These are phyloP conservation scores for Heliamphora exappendiculata DNA, from an alignment of 148 eudicot species.

Conservation along the genomic window DNA sequence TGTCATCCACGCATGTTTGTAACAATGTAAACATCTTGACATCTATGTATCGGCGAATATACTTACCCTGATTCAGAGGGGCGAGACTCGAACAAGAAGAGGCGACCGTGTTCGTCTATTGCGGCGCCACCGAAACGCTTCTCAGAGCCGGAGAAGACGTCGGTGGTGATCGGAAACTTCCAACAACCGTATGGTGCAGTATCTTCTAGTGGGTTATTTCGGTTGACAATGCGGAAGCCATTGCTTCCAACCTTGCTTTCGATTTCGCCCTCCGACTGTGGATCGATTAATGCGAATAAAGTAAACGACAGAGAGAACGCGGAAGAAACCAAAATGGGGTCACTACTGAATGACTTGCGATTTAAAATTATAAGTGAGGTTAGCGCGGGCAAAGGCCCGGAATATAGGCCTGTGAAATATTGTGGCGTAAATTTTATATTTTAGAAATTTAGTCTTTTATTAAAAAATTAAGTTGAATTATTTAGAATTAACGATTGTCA, in stretches of 20 bases:
- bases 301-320: not conserved
- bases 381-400: too few species aligned
- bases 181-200: conserved; percentile 77
- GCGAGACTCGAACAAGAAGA: conserved; percentile 73
- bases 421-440: too few species aligned
- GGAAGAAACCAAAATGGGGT: not conserved
- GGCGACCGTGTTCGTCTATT: conserved; percentile 52
- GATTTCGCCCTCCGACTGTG: not conserved
- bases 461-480: too few species aligned
- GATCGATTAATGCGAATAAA: not conserved
- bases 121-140: conserved; percentile 70
- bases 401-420: too few species aligned
- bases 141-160: conserved; percentile 56
- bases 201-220: conserved; percentile 16
- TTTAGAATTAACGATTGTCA: too few species aligned
- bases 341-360: too few species aligned
- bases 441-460: too few species aligned
- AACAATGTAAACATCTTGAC: too few species aligned
- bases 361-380: too few species aligned
- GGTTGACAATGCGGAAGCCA: conserved; percentile 14
- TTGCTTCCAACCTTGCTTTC: conserved; percentile 3
- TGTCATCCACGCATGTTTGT: too few species aligned
- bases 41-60: too few species aligned
- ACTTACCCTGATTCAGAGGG: conserved; percentile 73
- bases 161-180: conserved; percentile 84